Percentiles rank a stretch among this genome's conserved stretches.
These are phyloP conservation scores for Trichoderma simmonsii DNA, from an alignment of 2,329 filamentous ascomycete species.

Conservation along the genomic window DNA sequence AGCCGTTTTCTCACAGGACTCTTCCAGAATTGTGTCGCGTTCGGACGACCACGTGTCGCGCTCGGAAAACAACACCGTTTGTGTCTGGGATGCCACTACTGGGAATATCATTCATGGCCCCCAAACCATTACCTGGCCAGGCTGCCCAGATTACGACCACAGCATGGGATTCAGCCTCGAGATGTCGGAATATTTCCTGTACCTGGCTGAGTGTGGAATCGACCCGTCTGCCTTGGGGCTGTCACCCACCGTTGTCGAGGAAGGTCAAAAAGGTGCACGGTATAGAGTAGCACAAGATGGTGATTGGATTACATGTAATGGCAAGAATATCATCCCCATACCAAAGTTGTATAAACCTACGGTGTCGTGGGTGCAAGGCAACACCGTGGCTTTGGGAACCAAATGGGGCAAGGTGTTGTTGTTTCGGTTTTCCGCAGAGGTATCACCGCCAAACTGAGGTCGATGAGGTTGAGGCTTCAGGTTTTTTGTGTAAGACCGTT, in stretches of 20 bases:
- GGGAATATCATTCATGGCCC: neutral
- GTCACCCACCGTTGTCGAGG: neutral
- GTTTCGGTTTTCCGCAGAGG: neutral
- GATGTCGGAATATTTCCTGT: neutral
- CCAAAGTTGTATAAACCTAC: neutral
- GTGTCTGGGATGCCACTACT: neutral
- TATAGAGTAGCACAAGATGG: neutral
- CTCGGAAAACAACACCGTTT: neutral
- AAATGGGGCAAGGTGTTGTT: neutral
- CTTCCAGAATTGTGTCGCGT: neutral
- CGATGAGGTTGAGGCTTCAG: neutral
- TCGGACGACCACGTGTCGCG: neutral
- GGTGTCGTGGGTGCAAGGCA: neutral
- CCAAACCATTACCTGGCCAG: no score
- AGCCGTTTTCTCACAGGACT: neutral
- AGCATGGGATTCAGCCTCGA: no score
- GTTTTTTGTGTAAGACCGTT: neutral
- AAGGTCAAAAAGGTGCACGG: neutral
- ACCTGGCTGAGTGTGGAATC: neutral
- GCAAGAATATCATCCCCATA: neutral
- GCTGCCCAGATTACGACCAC: no score
- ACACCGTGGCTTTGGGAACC: neutral
- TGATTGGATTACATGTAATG: neutral
- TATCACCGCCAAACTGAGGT: neutral
- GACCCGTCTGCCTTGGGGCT: accelerated